Percentiles rank a stretch among this genome's conserved stretches.
phyloP scores from a whole-genome alignment of 331 rosid genomes.

The Quercus lobata region DNA sequence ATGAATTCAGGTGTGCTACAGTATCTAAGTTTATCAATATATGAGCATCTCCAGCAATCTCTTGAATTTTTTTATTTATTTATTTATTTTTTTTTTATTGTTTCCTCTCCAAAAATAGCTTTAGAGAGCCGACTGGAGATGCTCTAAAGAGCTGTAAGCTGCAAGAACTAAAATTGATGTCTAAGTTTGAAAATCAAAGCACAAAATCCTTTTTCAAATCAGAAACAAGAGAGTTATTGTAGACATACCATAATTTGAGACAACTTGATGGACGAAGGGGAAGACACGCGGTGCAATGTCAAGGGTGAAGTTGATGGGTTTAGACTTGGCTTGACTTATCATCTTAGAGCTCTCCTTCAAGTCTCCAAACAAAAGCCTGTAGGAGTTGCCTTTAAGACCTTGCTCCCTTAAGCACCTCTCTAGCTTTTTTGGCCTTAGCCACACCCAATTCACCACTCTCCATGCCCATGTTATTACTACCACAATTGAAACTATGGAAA shows the following conservation, averaged over 20 bases:
- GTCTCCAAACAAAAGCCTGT: slow-evolving; percentile 37
- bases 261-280: not conserved
- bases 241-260: slow-evolving; percentile 20
- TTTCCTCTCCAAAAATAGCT: no score
- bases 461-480: not conserved
- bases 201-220: not conserved
- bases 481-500: not conserved
- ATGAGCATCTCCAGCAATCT: no score
- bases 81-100: no score
- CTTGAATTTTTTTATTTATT: no score
- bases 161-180: no score
- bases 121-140: no score
- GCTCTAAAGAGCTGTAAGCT: no score
- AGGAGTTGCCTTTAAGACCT: slow-evolving; percentile 46
- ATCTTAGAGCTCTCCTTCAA: not conserved
- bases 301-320: slow-evolving; percentile 31
- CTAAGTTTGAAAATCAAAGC: no score
- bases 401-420: slow-evolving; percentile 33
- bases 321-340: slow-evolving; percentile 19
- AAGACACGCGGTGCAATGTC: slow-evolving; percentile 1
- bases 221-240: not conserved
- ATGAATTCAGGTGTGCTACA: no score
- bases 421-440: slow-evolving; percentile 37
- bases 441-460: slow-evolving; percentile 19
- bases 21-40: no score